Evolutionary conservation across 495 filamentous ascomycete species (phyloP).

Genomic region (Podospora comata): DNA sequence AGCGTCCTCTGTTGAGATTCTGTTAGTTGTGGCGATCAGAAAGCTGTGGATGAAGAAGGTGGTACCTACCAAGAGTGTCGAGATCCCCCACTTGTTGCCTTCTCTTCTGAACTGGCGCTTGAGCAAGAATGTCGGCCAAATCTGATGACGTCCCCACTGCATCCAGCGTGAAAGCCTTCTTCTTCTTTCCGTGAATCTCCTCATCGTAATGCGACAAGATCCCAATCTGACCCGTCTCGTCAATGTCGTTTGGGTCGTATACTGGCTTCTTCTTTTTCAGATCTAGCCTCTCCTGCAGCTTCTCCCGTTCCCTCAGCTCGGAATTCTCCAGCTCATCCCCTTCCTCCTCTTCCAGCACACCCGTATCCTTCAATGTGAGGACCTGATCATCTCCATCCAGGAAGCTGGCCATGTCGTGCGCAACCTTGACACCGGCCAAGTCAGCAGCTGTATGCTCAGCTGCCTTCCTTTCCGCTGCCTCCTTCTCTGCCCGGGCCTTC

Average conservation of each 20-base stretch:
- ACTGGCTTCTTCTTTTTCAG: constrained; percentile 88
- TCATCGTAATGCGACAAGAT: constrained; percentile 91
- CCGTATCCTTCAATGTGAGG: constrained; percentile 85
- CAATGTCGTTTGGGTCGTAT: constrained; percentile 78
- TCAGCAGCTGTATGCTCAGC: constrained; percentile 75
- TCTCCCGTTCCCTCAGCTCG: constrained; percentile 74
- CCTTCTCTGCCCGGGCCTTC: constrained; percentile 72
- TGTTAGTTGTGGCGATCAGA: constrained; percentile 23
- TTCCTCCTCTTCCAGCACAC: constrained; percentile 79
- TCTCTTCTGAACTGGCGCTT: constrained; percentile 52
- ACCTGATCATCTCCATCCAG: constrained; percentile 78
- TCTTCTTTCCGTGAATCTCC: constrained; percentile 88
- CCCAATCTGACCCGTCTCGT: constrained; percentile 59
- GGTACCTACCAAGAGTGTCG: constrained; percentile 56
- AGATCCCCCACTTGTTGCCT: constrained; percentile 72
- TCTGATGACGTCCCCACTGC: constrained; percentile 66
- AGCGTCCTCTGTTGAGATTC: constrained; percentile 51
- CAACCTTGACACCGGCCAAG: constrained; percentile 85
- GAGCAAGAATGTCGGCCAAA: constrained; percentile 54
- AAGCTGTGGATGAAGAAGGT: constrained; percentile 1
- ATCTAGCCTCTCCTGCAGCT: constrained; percentile 69
- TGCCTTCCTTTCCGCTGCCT: constrained; percentile 51
- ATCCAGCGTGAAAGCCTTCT: constrained; percentile 83
- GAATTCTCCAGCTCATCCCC: constrained; percentile 88
- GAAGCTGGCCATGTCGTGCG: constrained; percentile 75